phyloP scores from a whole-genome alignment of 805 yeast species.

The Monosporozyma yasuniensis region DNA sequence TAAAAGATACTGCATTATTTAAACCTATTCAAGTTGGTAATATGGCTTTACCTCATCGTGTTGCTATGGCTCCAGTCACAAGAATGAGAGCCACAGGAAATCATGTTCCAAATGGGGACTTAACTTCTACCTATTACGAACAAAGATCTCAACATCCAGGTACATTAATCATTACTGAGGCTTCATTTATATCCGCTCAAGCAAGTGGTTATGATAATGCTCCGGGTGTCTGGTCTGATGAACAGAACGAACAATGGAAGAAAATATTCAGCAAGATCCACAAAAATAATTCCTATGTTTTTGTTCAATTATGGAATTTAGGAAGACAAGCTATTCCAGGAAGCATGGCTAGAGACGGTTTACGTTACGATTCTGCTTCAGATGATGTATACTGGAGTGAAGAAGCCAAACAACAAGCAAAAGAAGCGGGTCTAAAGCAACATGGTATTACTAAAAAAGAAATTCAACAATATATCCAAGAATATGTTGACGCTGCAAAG shows the following conservation, averaged over 20 bases:
- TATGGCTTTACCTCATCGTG: slow-evolving; percentile 21
- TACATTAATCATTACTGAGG: no score
- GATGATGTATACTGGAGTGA: slow-evolving; percentile 30
- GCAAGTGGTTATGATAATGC: slow-evolving; percentile 35
- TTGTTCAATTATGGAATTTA: slow-evolving; percentile 16
- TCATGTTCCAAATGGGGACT: no score
- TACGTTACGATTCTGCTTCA: slow-evolving; percentile 34
- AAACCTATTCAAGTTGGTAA: slow-evolving; percentile 33
- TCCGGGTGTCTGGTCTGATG: slow-evolving; percentile 44
- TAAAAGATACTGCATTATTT: neutral
- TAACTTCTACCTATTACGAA: no score
- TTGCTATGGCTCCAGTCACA: no score
- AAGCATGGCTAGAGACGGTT: slow-evolving; percentile 29
- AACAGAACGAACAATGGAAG: slow-evolving; percentile 42
- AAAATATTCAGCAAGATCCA: slow-evolving; percentile 42
- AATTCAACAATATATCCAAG: slow-evolving; percentile 33
- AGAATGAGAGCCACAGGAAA: no score
- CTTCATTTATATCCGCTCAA: slow-evolving; percentile 6
- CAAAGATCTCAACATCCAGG: no score
- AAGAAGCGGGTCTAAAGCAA: slow-evolving; percentile 24
- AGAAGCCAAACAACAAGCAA: slow-evolving; percentile 29
- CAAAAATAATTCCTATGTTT: slow-evolving; percentile 35
- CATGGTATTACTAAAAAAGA: slow-evolving; percentile 10
- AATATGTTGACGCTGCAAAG: slow-evolving; percentile 39
- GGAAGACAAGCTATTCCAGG: slow-evolving; percentile 36